A percentile compares a stretch with the other conserved stretches of the same genome.
These are phyloP conservation scores for Sphaerulina populicola DNA, from an alignment of 2,329 filamentous ascomycete species.

Conservation along the genomic window DNA sequence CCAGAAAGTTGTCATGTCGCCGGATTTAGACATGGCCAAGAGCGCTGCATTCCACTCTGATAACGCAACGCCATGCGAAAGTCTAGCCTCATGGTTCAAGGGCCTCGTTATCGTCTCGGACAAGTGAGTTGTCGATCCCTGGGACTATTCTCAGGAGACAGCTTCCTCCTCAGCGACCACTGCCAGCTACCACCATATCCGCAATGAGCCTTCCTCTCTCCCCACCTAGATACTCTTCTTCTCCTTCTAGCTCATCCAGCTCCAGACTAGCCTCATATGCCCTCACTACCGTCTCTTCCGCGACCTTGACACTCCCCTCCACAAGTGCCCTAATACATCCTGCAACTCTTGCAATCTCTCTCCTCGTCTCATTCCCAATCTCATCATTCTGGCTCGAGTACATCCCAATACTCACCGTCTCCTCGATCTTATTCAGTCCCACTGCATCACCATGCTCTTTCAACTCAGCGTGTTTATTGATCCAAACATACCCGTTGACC, in stretches of 20 bases:
- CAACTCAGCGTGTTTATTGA: conserved; percentile 64
- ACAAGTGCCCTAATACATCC: conserved; percentile 77
- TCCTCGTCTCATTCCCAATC: conserved; percentile 66
- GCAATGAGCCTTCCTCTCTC: conserved; percentile 34
- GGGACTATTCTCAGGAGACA: no score
- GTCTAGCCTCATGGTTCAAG: no score
- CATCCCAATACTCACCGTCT: conserved; percentile 72
- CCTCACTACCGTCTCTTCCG: conserved; percentile 77
- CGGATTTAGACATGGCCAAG: no score
- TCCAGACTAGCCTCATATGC: conserved; percentile 78
- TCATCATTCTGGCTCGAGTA: conserved; percentile 94
- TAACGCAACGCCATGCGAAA: no score
- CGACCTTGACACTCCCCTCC: conserved; percentile 72
- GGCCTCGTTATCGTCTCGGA: no score
- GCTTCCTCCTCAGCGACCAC: not conserved
- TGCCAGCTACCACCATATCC: conserved; percentile 28
- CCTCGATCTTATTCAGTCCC: conserved; percentile 76
- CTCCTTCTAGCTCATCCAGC: conserved; percentile 54
- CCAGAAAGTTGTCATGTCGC: no score
- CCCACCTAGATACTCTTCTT: conserved; percentile 40
- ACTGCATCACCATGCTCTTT: conserved; percentile 44
- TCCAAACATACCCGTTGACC: conserved; percentile 96
- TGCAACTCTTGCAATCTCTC: conserved; percentile 77
- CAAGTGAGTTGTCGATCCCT: no score
- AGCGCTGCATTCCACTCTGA: no score